Base-by-base conservation (phyloP, 2,329 filamentous ascomycete species). In the Lachnum nothofagi region DNA sequence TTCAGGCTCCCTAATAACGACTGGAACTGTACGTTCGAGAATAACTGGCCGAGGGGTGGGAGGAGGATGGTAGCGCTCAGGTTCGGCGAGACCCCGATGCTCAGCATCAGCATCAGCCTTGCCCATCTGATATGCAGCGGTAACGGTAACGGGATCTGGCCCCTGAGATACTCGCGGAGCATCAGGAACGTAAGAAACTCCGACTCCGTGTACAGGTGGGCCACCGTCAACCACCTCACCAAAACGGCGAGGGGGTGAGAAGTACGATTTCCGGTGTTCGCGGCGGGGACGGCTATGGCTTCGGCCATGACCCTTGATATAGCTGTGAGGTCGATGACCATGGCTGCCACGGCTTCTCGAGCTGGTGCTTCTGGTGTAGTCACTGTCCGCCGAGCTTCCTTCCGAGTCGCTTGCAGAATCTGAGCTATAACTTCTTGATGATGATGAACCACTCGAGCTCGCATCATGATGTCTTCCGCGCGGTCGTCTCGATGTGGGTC, bases 91-190 rank as follows among this genome's bases (percentile, higher is more conserved):
- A 9, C 53, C 54, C 33, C 46, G 51, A 38, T 52, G 54, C 43
- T 64, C 61, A 7, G 54, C 56, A 17, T 59, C 53, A 12, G 51
- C 56, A 48, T 63, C 62, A 2, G 53, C 42, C 38, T 51, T 58
- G 4, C 60, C 57, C 25, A 60, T 60, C 40, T 58, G 49, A 44
- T 62, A 61, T 20, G 59, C 54, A n/a, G 56, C 58, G 23, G 50
- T 42, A 31, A 61, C 48, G 8, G 54, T 43, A 40, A 58, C 58
- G 19, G 48, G 9, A 6, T 10, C 33, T 25, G 55, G 42, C n/a
- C 23, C 29, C n/a, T n/a, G n/a, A n/a, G n/a, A n/a, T n/a, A 25
- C 31, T 27, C 47, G 55, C 22, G 57, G 59, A 17, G 55, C 51
- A 20, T 62, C 56, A 19, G 60, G 58, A 16, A 50, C 53, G 48